phyloP scores from a whole-genome alignment of 2,329 filamentous ascomycete genomes.

The Colletotrichum eremochloae region DNA sequence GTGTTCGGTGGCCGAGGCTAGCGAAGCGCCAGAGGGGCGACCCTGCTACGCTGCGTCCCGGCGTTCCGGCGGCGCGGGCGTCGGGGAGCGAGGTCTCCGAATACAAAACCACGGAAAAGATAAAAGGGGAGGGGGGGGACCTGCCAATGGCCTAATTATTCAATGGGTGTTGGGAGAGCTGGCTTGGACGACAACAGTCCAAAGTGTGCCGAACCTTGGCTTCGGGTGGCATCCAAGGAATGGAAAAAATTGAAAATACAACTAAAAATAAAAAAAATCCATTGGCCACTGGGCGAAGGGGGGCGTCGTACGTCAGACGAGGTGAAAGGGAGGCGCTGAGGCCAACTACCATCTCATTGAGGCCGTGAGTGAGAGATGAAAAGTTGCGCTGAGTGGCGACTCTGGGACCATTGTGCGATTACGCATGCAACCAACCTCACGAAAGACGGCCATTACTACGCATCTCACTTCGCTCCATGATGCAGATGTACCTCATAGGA shows the following conservation, averaged over 20 bases:
- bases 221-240: background rate
- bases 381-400: background rate
- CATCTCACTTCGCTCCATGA: background rate
- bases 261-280: background rate
- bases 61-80: slow-evolving; percentile 46
- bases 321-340: background rate
- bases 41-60: background rate
- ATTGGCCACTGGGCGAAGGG: background rate
- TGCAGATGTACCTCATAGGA: background rate
- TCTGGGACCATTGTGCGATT: background rate
- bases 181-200: background rate
- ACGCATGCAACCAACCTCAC: background rate
- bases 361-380: background rate
- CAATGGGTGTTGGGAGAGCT: background rate
- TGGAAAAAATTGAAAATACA: background rate
- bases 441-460: background rate
- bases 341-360: background rate
- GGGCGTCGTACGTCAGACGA: background rate
- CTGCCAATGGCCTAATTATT: background rate
- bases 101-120: background rate
- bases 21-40: no score
- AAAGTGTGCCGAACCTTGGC: background rate
- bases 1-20: background rate
- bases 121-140: background rate
- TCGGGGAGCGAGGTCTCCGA: slow-evolving; percentile 53